Evolutionary conservation across 1,284 basidiomycete genomes (phyloP).

Genomic region (Coniferiporia sulphurascens): DNA sequence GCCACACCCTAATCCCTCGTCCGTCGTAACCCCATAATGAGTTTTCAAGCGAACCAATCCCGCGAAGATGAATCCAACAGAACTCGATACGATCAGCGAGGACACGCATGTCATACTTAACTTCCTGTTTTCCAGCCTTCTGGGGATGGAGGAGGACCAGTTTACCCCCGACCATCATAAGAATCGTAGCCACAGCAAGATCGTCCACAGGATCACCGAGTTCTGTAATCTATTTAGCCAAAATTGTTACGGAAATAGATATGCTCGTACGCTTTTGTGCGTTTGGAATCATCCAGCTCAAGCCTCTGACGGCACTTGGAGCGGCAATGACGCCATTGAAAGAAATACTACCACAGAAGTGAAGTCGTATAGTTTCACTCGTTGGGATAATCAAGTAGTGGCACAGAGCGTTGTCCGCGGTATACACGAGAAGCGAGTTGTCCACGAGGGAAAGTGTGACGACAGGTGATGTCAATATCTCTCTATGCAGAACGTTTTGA

Average conservation of each 20-base stretch:
- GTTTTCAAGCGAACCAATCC: constrained; percentile 91
- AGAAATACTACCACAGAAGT: constrained; percentile 91
- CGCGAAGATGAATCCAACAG: constrained; percentile 96
- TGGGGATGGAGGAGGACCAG: constrained; percentile 82
- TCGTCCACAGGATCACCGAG: constrained; percentile 94
- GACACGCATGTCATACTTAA: constrained; percentile 97
- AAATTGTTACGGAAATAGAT: background rate
- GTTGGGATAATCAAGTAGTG: constrained; percentile 93
- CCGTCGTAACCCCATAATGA: constrained; percentile 98
- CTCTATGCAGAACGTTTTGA: constrained; percentile 80
- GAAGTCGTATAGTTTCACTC: constrained; percentile 76
- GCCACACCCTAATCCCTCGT: constrained; percentile 84
- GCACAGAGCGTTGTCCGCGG: constrained; percentile 90
- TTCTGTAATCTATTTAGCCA: constrained; percentile 41
- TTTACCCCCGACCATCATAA: constrained; percentile 95
- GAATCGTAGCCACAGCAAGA: constrained; percentile 88
- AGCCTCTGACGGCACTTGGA: constrained; percentile 80
- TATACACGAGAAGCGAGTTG: constrained; percentile 95
- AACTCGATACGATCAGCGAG: constrained; percentile 95
- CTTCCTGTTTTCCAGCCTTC: constrained; percentile 70
- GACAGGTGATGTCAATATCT: constrained; percentile 74
- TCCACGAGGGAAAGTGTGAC: constrained; percentile 89
- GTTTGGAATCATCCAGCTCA: constrained; percentile 96
- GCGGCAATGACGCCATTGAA: constrained; percentile 89
- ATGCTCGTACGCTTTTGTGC: constrained; percentile 79